Evolutionary conservation across 2,329 filamentous ascomycete genomes (phyloP), one percentile per base, ranked within the genome.

Genomic region (Exophiala bonariae): DNA sequence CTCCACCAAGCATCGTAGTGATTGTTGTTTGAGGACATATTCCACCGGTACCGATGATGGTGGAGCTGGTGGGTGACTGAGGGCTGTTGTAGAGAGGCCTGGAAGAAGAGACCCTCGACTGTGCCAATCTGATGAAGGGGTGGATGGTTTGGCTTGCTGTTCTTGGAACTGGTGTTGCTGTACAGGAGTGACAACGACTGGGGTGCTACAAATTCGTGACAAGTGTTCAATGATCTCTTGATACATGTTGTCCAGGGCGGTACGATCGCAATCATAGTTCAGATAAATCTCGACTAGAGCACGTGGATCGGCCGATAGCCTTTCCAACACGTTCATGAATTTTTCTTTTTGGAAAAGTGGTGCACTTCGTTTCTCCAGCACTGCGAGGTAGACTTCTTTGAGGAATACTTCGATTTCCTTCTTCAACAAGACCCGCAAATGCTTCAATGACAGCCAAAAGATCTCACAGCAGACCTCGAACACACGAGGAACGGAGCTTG

Each of bases 401-500:
- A 99, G 71, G 64, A 99, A 97, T 0, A 99, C 92, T 67, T 97
- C 93, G 45, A 99, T 87, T 65, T 99, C 93, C 80, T 96, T 95
- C 83, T 99, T 99, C 69, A 99, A 87, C 54, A 91, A 86, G 2
- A 93, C 86, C 52, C 95, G 83, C 82, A 99, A 87, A 60, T 89
- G 86, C 66, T 95, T 95, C 34, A 96, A 73, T 85, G 96, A 96
- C 48, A 97, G 77, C 90, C 91, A 99, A 66, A 99, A 99, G 22
- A 97, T 95, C 66, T 99, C 93, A 61, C 88, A 91, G 66, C 89
- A 92, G 33, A 97, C 89, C 63, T 97, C 92, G 62, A 97, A 99
- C 0, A 99, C 90, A 56, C 82, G 82, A 55, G 89, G 87, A 34
- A 96, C 87, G 3, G 91, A 92, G 70, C 92, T 97, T 11, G 93